Base-by-base conservation (phyloP, 1,284 basidiomycete genomes). In the Malassezia globosa region DNA sequence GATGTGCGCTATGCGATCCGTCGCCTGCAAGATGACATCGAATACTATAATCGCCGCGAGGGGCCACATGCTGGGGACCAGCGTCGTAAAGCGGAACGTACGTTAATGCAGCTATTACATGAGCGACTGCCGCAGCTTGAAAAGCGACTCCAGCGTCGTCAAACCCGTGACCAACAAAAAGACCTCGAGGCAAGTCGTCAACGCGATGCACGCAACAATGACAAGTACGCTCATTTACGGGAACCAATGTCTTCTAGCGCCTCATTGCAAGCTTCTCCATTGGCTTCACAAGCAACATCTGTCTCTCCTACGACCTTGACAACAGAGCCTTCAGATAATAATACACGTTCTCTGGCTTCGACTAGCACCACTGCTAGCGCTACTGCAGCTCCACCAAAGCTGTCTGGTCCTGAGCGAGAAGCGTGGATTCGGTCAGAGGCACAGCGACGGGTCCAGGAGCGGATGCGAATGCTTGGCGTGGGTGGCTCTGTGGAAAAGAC, bases 61-160 rank as follows among this genome's bases (percentile, higher is more conserved):
- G 81, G 88, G 1, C 78, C 82, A 48, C 80, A 82, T 7, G 73
- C 77, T 5, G 78, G 80, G 7, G 87, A 87, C 72, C 87, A 92
- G 52, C 78, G 84, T 44, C 77, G 94, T 26, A 80, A 82, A 64
- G 78, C 94, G 19, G 94, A 97, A 74, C 78, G 94, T 33, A 87
- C 96, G 63, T 76, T 96, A 33, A 73, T 95, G 58, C 78, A 79
- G 48, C 76, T 99, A 41, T 81, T 87, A 81, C 88, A 96, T 64
- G 88, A 94, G 69, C 80, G 84, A 47, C 77, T 99, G 2, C 94
- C 92, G 0, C 85, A 87, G 57, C 79, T 97, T 11, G 89, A 96
- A 73, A 79, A 82, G 64, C 82, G 82, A 64, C 81, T 95, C 53
- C 81, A 87, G 64, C 82, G 82, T 21, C 76, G 85, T 37, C 86